Base-by-base conservation (phyloP, 768 basidiomycete species). In the Pisolithus marmoratus region DNA sequence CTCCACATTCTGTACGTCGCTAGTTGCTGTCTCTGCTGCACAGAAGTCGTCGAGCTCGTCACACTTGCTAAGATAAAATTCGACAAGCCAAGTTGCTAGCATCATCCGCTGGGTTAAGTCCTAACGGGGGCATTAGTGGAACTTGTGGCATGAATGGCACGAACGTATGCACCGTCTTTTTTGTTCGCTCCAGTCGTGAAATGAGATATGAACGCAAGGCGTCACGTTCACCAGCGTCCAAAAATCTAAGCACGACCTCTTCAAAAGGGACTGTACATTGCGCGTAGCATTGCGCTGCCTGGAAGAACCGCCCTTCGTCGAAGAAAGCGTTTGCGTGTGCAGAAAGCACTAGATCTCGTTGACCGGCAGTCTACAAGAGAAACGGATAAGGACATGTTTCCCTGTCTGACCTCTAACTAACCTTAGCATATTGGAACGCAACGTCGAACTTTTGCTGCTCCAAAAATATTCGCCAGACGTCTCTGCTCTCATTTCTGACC, bases 61-160 rank as follows among this genome's bases (percentile, higher is more conserved):
- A 67, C 90, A 93, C 73, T 96, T 98, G 69, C 89, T 89, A 15
- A 99, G 81, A 64, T 94, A 97, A 57, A 98, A 92, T 68, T 99
- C 96, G 27, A 96, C 87, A 12, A 99, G 82, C 96, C 96, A 99
- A 0, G 94, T 97, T 17, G 96, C 94, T 19, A 99, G 73, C 84
- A 98, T 93, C 87, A 94, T 94, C 38, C 96, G 80, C 66, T 97
- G 94, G 0, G 92, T 94, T 37, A 88, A 59, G 60, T 96, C 93
- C 94, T 97, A 51, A 36, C 40, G 27, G 27, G 41, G 11, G 11
- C 23, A 22, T n/a, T 43, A 22, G 53, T 37, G 48, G 44, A 14
- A 29, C 36, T 46, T 5, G 27, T 37, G n/a, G 20, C 17, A 50
- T 38, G 8, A 8, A 38, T 45, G 17, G 11, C 36, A 14, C 43